These are phyloP conservation scores for Pythium rhizo-oryzae DNA, from an alignment of 352 stramenopile genomes.

Conservation along the genomic window DNA sequence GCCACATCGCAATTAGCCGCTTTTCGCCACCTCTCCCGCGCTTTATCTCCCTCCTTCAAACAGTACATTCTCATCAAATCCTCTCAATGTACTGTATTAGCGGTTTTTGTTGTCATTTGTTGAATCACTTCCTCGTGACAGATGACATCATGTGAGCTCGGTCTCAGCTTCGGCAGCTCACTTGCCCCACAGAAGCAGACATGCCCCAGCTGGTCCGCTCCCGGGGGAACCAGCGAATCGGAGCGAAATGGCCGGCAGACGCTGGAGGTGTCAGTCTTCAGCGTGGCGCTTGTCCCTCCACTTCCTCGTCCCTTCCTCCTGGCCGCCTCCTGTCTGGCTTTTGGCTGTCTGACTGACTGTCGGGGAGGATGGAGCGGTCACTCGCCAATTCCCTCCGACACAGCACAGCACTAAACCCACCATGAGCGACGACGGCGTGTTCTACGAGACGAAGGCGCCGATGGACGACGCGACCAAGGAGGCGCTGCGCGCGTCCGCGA, in stretches of 20 bases:
- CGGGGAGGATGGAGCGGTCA: no score
- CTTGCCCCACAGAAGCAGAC: no score
- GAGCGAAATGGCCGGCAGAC: no score
- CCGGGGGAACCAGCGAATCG: no score
- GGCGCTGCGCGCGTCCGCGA: slow-evolving; percentile 20
- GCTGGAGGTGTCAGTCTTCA: no score
- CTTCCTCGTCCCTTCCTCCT: no score
- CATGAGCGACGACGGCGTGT: slow-evolving; percentile 10
- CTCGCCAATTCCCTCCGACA: not conserved
- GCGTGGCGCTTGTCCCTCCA: not conserved
- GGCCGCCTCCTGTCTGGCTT: no score
- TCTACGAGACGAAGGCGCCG: slow-evolving; percentile 15
- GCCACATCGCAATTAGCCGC: not conserved
- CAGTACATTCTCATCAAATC: not conserved
- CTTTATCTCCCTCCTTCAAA: not conserved
- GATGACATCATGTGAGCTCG: not conserved
- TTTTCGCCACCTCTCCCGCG: not conserved
- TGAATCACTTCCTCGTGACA: not conserved
- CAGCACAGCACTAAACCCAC: no score
- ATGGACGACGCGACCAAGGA: slow-evolving; percentile 3
- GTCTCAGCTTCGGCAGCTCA: no score
- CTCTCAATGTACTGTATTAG: not conserved
- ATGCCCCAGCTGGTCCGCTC: no score
- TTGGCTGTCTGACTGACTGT: not conserved
- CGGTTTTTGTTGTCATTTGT: not conserved